Evolutionary conservation across 192 early-diverging fungal genomes (phyloP).

Genomic region (Coemansia sp.): DNA sequence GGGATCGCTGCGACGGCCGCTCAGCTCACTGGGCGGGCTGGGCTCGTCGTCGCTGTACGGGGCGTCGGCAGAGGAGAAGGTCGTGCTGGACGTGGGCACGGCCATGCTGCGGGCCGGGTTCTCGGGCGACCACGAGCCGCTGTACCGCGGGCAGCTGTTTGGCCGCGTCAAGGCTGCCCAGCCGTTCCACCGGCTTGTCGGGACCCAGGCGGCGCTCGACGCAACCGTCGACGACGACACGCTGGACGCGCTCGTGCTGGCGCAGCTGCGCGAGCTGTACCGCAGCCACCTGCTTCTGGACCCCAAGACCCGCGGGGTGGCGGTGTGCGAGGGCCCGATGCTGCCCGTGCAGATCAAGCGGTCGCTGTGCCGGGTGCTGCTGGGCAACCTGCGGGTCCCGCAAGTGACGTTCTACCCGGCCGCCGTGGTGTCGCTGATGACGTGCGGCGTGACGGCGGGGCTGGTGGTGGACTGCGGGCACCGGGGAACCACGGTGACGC

Average conservation of each 20-base stretch:
- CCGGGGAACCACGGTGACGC: constrained; percentile 69
- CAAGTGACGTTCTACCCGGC: constrained; percentile 73
- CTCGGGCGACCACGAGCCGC: constrained; percentile 76
- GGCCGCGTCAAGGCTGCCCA: not conserved
- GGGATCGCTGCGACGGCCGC: constrained; percentile 5
- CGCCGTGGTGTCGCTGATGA: constrained; percentile 69
- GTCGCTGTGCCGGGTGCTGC: constrained; percentile 67
- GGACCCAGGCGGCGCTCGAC: constrained; percentile 3
- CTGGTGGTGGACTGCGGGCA: constrained; percentile 87
- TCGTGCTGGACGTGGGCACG: constrained; percentile 85
- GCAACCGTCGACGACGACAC: constrained; percentile 4
- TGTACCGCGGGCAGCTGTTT: constrained; percentile 62
- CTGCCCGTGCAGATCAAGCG: constrained; percentile 66
- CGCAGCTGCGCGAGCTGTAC: constrained; percentile 24
- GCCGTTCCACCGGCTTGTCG: too few relatives aligned
- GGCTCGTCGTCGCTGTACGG: constrained; percentile 7
- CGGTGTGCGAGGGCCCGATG: constrained; percentile 73
- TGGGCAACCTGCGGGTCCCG: constrained; percentile 76
- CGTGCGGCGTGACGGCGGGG: constrained; percentile 72
- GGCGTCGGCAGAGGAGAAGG: constrained; percentile 65
- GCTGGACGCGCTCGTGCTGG: constrained; percentile 19
- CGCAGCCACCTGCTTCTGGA: constrained; percentile 71
- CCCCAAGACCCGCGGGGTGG: constrained; percentile 79
- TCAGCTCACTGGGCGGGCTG: not conserved
- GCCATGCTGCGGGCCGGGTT: constrained; percentile 81